Conservation (phyloP, 306 rosid genomes). For the Crataegus laevigata region DNA sequence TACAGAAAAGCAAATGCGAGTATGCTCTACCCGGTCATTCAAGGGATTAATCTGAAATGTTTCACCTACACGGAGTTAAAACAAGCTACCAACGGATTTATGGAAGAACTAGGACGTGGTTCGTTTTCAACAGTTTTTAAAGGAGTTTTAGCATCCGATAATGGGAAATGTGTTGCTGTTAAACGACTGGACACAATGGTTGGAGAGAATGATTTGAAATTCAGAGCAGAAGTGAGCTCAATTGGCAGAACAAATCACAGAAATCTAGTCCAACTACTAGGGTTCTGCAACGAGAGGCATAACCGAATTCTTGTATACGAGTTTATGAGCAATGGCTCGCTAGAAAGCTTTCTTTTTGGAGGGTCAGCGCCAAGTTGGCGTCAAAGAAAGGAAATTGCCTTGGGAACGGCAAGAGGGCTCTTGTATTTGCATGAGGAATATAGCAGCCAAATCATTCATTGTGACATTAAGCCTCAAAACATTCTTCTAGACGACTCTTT, state of each 20-base stretch:
- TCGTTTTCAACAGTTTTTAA: slow-evolving; percentile 20
- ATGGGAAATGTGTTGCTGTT: slow-evolving; percentile 22
- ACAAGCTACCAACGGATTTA: slow-evolving; percentile 19
- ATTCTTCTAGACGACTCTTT: slow-evolving; percentile 11
- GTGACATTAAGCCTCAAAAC: slow-evolving; percentile 30
- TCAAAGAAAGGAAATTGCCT: slow-evolving; percentile 7
- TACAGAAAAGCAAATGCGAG: not conserved
- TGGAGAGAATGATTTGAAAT: slow-evolving; percentile 33
- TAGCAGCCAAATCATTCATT: slow-evolving; percentile 8
- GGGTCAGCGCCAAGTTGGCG: slow-evolving; percentile 5
- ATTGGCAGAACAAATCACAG: slow-evolving; percentile 29
- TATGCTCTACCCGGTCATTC: not conserved
- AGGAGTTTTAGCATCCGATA: slow-evolving; percentile 9
- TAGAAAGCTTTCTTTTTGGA: slow-evolving; percentile 10
- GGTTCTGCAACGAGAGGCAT: slow-evolving; percentile 11
- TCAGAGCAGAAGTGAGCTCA: slow-evolving; percentile 24
- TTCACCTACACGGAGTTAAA: slow-evolving; percentile 6
- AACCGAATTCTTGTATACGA: slow-evolving; percentile 16
- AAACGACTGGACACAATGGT: slow-evolving; percentile 27
- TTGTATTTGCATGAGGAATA: not conserved
- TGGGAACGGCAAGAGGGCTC: slow-evolving; percentile 21
- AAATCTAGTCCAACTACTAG: slow-evolving; percentile 13
- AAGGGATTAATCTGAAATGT: slow-evolving; percentile 4
- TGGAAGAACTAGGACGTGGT: slow-evolving; percentile 16
- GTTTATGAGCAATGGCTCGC: slow-evolving; percentile 12